These are phyloP conservation scores for Kokia cookei DNA, from an alignment of 441 rosid species.

Conservation along the genomic window DNA sequence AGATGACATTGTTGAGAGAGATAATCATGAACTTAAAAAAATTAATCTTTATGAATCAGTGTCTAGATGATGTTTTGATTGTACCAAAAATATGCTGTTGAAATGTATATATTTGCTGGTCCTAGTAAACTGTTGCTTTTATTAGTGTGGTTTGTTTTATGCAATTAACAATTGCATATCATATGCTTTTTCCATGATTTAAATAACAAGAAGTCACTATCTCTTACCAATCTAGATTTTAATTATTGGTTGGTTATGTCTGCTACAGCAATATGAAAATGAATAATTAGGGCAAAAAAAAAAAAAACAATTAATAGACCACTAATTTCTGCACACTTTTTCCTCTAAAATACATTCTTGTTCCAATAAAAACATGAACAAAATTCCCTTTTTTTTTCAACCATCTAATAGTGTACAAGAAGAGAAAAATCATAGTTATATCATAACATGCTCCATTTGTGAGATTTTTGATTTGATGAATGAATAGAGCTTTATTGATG, in stretches of 20 bases:
- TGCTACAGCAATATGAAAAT: constrained; percentile 1
- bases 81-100: not conserved
- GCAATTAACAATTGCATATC: not conserved
- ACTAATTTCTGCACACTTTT: constrained; percentile 5
- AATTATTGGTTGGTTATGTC: not conserved
- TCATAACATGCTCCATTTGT: constrained; percentile 1
- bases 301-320: not conserved
- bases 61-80: too few species aligned
- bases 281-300: not conserved
- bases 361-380: constrained; percentile 9
- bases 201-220: not conserved
- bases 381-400: not conserved
- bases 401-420: not conserved
- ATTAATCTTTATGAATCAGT: too few species aligned
- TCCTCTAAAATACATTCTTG: constrained; percentile 18
- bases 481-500: constrained; percentile 1
- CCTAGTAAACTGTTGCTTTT: not conserved
- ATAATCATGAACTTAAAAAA: too few species aligned
- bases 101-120: not conserved
- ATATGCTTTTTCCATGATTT: not conserved
- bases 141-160: not conserved
- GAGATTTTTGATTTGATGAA: constrained; percentile 13
- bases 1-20: too few species aligned
- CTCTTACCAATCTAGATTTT: not conserved
- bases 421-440: not conserved